Conservation (phyloP, 345 rosid genomes). For the Salix brachista region DNA sequence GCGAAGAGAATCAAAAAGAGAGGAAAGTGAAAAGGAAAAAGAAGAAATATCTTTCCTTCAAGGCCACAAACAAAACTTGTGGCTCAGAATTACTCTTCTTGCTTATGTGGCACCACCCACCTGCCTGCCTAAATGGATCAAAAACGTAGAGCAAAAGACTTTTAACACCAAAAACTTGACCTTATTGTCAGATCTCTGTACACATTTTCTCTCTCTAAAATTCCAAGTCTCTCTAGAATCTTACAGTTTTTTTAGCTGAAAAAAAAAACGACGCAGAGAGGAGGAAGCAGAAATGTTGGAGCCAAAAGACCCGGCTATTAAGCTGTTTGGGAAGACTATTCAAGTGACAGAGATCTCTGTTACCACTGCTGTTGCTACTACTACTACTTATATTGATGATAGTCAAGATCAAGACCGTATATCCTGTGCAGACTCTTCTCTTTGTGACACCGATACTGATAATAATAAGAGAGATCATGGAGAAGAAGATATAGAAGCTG, state of each 20-base stretch:
- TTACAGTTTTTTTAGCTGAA: not conserved
- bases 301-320: conserved; percentile 74
- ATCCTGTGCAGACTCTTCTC: conserved; percentile 34
- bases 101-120: conserved; percentile 51
- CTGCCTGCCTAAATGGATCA: conserved; percentile 39
- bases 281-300: conserved; percentile 53
- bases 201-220: not conserved
- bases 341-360: conserved; percentile 53
- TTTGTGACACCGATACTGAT: conserved; percentile 10
- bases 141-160: not conserved
- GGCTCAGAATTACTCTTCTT: conserved; percentile 53
- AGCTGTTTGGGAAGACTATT: conserved; percentile 86
- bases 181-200: conserved; percentile 10
- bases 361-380: not conserved
- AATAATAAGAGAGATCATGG: conserved; percentile 16
- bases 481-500: conserved; percentile 34
- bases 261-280: not conserved
- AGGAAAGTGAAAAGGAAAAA: conserved; percentile 8
- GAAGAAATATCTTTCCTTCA: conserved; percentile 21
- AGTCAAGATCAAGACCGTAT: conserved; percentile 36
- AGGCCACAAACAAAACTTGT: conserved; percentile 63
- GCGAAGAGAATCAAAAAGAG: conserved; percentile 11
- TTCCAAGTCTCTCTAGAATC: not conserved
- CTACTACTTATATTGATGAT: conserved; percentile 16
- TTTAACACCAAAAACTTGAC: conserved; percentile 2